Evolutionary conservation across 371 early-diverging fungal species (phyloP).

Genomic region (Capillidium heterosporum): DNA sequence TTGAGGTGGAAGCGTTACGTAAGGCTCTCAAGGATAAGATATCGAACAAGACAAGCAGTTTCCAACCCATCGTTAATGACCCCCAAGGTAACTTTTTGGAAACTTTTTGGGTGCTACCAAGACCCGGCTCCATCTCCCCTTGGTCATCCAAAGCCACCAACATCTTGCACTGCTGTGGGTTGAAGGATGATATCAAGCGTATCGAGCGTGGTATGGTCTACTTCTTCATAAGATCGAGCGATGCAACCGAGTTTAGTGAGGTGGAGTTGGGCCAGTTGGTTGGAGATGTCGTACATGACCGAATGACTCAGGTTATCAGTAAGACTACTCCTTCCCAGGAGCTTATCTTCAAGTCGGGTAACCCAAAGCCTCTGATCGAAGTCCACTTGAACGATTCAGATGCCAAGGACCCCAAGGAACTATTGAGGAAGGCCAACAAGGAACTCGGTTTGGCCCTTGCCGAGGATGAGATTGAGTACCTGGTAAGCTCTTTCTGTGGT

Average conservation of each 20-base stretch:
- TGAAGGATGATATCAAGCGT: slow-evolving; percentile 42
- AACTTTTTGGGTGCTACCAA: slow-evolving; percentile 53
- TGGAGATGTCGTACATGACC: slow-evolving; percentile 53
- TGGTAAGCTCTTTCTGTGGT: slow-evolving; percentile 69
- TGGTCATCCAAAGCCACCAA: slow-evolving; percentile 98
- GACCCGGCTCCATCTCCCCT: slow-evolving; percentile 91
- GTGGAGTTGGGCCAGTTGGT: slow-evolving; percentile 13
- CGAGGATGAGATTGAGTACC: slow-evolving; percentile 84
- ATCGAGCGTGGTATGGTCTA: slow-evolving; percentile 78
- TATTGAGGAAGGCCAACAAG: slow-evolving; percentile 57
- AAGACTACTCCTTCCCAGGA: slow-evolving; percentile 35
- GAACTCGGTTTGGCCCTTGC: slow-evolving; percentile 85
- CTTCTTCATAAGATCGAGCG: slow-evolving; percentile 14
- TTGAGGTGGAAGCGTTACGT: not conserved
- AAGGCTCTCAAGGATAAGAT: not conserved
- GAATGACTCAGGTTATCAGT: slow-evolving; percentile 77
- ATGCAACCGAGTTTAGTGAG: slow-evolving; percentile 10
- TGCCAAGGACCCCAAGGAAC: slow-evolving; percentile 28
- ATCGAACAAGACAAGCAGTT: not conserved
- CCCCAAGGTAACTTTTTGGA: slow-evolving; percentile 13
- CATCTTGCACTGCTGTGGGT: slow-evolving; percentile 74
- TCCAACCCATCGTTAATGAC: not conserved
- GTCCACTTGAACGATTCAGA: slow-evolving; percentile 30
- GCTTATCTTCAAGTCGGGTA: slow-evolving; percentile 51
- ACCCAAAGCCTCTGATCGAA: slow-evolving; percentile 53